Conservation (phyloP, 331 rosid genomes). For the Erythrophleum ivorense region DNA sequence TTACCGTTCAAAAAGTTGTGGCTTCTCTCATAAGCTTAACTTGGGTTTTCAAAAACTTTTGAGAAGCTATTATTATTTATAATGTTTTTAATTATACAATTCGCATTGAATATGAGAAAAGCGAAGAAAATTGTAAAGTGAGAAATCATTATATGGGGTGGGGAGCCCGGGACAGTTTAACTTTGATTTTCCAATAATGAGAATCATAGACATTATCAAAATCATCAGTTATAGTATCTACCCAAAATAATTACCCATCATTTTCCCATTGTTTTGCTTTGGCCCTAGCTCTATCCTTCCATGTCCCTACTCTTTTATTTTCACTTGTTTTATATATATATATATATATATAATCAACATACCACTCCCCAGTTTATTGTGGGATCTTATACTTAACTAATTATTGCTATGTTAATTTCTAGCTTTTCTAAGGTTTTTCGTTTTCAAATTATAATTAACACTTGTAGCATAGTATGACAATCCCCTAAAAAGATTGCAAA, state of each 20-base stretch:
- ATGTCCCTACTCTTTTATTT: conserved; percentile 58
- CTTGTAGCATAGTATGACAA: no score
- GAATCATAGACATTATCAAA: conserved; percentile 71
- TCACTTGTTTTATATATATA: conserved; percentile 46
- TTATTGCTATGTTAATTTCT: no score
- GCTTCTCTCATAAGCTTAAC: conserved; percentile 48
- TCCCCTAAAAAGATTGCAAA: no score
- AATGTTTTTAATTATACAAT: background rate
- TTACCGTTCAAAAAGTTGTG: background rate
- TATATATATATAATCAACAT: conserved; percentile 46
- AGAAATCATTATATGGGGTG: conserved; percentile 56
- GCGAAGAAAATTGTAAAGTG: conserved; percentile 57
- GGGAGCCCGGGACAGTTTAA: conserved; percentile 59
- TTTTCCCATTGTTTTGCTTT: conserved; percentile 63
- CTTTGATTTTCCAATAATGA: conserved; percentile 76
- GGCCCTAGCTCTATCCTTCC: conserved; percentile 44
- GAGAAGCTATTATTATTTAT: conserved; percentile 26
- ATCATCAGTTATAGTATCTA: conserved; percentile 75
- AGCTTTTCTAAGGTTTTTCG: no score
- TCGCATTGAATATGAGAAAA: conserved; percentile 44
- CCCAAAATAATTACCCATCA: conserved; percentile 82
- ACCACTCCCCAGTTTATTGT: conserved; percentile 11
- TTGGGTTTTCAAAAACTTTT: conserved; percentile 38
- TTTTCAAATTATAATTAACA: no score
- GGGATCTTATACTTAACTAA: background rate